These are phyloP conservation scores for Alternaria gansuensis DNA, from an alignment of 2,329 filamentous ascomycete species.

Conservation along the genomic window DNA sequence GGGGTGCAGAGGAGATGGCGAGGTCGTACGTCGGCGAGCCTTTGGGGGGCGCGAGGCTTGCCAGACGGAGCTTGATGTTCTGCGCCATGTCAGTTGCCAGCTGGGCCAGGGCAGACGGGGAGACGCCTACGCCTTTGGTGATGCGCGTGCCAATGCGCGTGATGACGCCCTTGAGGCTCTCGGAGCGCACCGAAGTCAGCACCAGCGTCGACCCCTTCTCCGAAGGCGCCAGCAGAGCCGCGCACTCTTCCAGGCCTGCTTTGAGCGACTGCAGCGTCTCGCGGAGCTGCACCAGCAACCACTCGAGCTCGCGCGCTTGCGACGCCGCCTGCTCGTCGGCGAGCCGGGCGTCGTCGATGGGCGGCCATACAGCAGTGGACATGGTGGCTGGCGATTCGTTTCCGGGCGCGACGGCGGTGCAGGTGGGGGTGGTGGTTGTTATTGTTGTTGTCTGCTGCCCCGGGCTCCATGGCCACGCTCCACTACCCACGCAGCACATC, in stretches of 20 bases:
- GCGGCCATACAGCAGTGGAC: constrained; percentile 70
- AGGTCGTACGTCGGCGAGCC: constrained; percentile 62
- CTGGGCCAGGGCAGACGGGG: constrained; percentile 26
- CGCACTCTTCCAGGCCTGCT: constrained; percentile 85
- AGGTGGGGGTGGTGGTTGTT: constrained; percentile 5
- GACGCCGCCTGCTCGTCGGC: constrained; percentile 63
- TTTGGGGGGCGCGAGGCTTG: constrained; percentile 68
- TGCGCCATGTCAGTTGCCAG: constrained; percentile 44
- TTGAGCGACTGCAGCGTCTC: constrained; percentile 69
- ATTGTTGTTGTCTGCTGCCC: constrained; percentile 1
- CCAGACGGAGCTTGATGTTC: constrained; percentile 80
- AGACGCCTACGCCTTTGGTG: constrained; percentile 77
- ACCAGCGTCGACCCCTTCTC: constrained; percentile 90
- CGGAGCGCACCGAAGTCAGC: constrained; percentile 84
- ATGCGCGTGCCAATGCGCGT: constrained; percentile 90
- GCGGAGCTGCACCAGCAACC: constrained; percentile 69
- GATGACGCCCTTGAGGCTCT: constrained; percentile 90
- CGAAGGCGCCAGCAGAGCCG: constrained; percentile 81
- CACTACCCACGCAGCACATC: constrained; percentile 19
- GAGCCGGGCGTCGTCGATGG: constrained; percentile 62
- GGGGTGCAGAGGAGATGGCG: constrained; percentile 61
- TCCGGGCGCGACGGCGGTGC: constrained; percentile 5
- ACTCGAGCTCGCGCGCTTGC: constrained; percentile 67
- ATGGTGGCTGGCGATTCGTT: constrained; percentile 55
- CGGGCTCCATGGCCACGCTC: constrained; percentile 18